phyloP scores from a whole-genome alignment of 306 rosid species.

The Gynostemma pentaphyllum region DNA sequence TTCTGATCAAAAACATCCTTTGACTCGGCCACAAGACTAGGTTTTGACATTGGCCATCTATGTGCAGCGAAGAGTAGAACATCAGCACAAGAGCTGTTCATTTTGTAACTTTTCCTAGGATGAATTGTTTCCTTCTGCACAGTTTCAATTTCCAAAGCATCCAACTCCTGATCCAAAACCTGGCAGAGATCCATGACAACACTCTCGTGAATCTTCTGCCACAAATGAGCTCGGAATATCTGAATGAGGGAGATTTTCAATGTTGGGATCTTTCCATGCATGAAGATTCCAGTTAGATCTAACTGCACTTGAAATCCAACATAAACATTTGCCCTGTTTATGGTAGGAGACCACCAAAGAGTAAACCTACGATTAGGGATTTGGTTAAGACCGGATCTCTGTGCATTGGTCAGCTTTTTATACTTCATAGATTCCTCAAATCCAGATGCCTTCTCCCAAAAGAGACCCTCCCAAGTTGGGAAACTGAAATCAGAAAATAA shows the following conservation, averaged over 20 bases:
- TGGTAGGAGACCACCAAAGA: conserved; percentile 99
- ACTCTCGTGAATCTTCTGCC: conserved; percentile 99
- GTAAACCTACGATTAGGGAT: conserved; percentile 98
- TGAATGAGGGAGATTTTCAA: conserved; percentile 94
- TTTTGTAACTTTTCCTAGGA: conserved; percentile 97
- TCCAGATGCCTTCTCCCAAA: conserved; percentile 99
- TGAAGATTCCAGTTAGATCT: conserved; percentile 95
- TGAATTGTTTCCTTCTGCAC: conserved; percentile 99
- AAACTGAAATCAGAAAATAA: conserved; percentile 39
- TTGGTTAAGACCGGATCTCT: conserved; percentile 99
- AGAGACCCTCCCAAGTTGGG: conserved; percentile 98
- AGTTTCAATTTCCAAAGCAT: conserved; percentile 95
- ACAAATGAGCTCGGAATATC: conserved; percentile 96
- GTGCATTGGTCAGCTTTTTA: conserved; percentile 96
- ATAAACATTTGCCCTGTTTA: conserved; percentile 94
- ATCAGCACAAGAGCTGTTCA: conserved; percentile 99
- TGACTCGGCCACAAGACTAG: conserved; percentile 96
- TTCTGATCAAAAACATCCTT: conserved; percentile 99
- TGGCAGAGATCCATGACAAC: conserved; percentile 99
- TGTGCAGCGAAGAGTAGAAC: conserved; percentile 97
- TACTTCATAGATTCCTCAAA: conserved; percentile 99
- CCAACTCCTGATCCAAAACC: conserved; percentile 98
- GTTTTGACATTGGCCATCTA: conserved; percentile 99
- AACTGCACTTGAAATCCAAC: conserved; percentile 99
- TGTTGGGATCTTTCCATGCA: conserved; percentile 99